These are phyloP conservation scores for Trichoderma gracile DNA, from an alignment of 2,329 filamentous ascomycete species.

Conservation along the genomic window DNA sequence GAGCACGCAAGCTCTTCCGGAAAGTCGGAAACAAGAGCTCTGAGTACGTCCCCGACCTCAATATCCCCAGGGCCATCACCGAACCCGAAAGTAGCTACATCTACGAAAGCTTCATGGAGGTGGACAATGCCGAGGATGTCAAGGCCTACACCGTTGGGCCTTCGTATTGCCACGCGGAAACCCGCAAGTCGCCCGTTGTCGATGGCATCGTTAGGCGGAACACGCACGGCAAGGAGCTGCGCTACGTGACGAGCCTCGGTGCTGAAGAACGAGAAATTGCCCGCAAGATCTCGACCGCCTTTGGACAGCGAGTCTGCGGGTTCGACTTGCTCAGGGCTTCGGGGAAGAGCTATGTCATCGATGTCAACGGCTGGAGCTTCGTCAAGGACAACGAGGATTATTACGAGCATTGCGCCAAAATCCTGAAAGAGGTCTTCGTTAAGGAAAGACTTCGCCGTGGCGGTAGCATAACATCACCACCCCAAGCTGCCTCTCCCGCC, in stretches of 20 bases:
- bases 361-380: constrained; percentile 99
- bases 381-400: constrained; percentile 99
- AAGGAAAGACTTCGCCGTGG: constrained; percentile 69
- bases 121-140: constrained; percentile 96
- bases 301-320: constrained; percentile 92
- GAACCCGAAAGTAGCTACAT: constrained; percentile 84
- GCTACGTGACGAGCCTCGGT: constrained; percentile 85
- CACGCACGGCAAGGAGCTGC: constrained; percentile 93
- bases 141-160: constrained; percentile 97
- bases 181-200: constrained; percentile 93
- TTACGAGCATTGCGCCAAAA: constrained; percentile 86
- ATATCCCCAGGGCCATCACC: constrained; percentile 74
- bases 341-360: constrained; percentile 93
- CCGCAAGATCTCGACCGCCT: constrained; percentile 83
- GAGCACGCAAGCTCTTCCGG: constrained; percentile 87
- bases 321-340: constrained; percentile 89
- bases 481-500: constrained; percentile 50
- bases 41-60: constrained; percentile 80
- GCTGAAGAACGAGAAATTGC: constrained; percentile 83
- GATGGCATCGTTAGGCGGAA: constrained; percentile 95
- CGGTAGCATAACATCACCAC: constrained; percentile 56
- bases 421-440: constrained; percentile 85
- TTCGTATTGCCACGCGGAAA: constrained; percentile 93
- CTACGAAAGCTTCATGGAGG: constrained; percentile 95
- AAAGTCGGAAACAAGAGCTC: constrained; percentile 99